These are phyloP conservation scores for Neonectria hederae DNA, from an alignment of 2,329 filamentous ascomycete genomes.

Conservation along the genomic window DNA sequence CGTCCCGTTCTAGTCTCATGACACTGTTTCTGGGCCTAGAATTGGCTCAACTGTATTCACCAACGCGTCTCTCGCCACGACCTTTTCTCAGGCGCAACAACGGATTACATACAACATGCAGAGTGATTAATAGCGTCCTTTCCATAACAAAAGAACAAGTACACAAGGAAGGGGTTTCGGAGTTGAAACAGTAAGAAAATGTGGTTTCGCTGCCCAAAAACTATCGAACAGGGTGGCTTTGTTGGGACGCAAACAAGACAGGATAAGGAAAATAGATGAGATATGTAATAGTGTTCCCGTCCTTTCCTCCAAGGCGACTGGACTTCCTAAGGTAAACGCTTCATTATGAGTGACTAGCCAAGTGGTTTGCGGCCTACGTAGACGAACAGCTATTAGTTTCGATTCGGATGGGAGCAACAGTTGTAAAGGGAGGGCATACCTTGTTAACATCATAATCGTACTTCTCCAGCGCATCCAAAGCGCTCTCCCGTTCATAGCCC, in stretches of 20 bases:
- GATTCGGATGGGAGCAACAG: neutral
- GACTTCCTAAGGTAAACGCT: constrained; percentile 15
- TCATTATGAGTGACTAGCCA: constrained; percentile 63
- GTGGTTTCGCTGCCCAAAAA: constrained; percentile 34
- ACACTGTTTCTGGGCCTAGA: neutral
- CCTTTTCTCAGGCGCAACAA: constrained; percentile 3
- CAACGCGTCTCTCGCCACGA: constrained; percentile 6
- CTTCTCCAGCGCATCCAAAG: constrained; percentile 85
- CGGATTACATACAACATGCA: constrained; percentile 21
- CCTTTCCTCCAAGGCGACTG: constrained; percentile 9
- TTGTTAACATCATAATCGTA: constrained; percentile 96
- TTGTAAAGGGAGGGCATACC: constrained; percentile 62
- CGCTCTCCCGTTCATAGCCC: constrained; percentile 81
- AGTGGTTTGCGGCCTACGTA: constrained; percentile 61
- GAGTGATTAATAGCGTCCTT: constrained; percentile 9
- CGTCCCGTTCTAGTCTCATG: neutral
- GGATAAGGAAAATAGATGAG: constrained; percentile 28
- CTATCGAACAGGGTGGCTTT: constrained; percentile 38
- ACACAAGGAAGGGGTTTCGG: constrained; percentile 26
- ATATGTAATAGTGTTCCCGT: constrained; percentile 32
- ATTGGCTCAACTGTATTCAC: constrained; percentile 10
- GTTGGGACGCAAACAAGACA: constrained; percentile 30
- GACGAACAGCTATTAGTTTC: constrained; percentile 27
- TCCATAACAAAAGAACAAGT: constrained; percentile 23
- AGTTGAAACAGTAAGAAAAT: constrained; percentile 19